Evolutionary conservation across 2,329 filamentous ascomycete species (phyloP).

Genomic region (Zarea fungicola): DNA sequence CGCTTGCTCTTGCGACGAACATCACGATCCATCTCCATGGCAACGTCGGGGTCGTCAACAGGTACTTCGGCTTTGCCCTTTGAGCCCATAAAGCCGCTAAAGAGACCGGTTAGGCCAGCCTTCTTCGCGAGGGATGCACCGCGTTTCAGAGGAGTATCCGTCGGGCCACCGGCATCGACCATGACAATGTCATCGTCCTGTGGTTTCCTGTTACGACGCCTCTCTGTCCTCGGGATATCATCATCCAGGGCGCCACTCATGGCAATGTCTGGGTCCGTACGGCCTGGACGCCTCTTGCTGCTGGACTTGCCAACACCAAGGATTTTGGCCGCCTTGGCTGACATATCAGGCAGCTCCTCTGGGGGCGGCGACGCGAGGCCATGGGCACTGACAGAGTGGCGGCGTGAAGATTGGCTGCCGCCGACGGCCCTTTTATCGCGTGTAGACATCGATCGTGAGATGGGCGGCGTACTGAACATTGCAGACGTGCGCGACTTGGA

Average conservation of each 20-base stretch:
- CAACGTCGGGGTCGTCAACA: conserved; percentile 45
- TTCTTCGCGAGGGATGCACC: conserved; percentile 40
- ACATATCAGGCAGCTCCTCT: conserved; percentile 59
- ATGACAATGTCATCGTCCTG: conserved; percentile 37
- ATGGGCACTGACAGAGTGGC: conserved; percentile 60
- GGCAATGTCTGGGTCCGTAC: conserved; percentile 41
- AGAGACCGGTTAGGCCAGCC: conserved; percentile 53
- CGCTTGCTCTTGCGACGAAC: conserved; percentile 56
- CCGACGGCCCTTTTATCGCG: conserved; percentile 59
- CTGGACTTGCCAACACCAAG: conserved; percentile 52
- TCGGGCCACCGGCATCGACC: conserved; percentile 29
- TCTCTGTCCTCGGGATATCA: conserved; percentile 32
- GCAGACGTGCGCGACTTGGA: conserved; percentile 60
- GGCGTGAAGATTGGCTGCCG: conserved; percentile 56
- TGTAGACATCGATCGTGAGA: conserved; percentile 64
- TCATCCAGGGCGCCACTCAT: conserved; percentile 39
- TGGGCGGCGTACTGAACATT: conserved; percentile 62
- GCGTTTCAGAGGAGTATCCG: conserved; percentile 30
- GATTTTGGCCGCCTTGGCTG: conserved; percentile 73
- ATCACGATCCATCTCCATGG: conserved; percentile 52
- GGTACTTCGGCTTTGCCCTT: conserved; percentile 43
- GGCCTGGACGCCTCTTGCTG: conserved; percentile 42
- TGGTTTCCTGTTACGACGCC: conserved; percentile 28
- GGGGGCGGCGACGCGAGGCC: conserved; percentile 68
- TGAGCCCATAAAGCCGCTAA: conserved; percentile 53